Evolutionary conservation across 2,329 filamentous ascomycete species (phyloP), one percentile per base, ranked within the genome.

Genomic region (Nigrospora osmanthi): DNA sequence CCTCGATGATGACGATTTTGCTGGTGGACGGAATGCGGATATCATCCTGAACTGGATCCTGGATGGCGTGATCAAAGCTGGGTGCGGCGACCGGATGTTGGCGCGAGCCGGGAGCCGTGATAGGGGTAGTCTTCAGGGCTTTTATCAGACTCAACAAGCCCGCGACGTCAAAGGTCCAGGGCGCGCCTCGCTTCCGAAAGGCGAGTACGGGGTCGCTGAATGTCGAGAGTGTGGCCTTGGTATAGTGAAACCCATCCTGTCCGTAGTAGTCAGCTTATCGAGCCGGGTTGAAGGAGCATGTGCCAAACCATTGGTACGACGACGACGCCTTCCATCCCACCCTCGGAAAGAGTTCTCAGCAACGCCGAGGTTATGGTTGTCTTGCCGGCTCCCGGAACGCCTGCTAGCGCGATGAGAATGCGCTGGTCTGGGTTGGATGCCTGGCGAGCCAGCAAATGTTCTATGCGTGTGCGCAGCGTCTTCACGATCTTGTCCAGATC

Each of bases 331-430:
- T 32, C 13, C 12, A 35, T 30, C 6, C 33, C 41, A 2, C 15
- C 3, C 11, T 30, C 16, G 4, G 13, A 35, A 13, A 43, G 33
- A n/a, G 30, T 15, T 14, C 12, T 15, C 48, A 81, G 78, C 51
- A 82, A 79, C 39, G 70, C 75, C 59, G 81, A 83, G 0, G 84
- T 83, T 35, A 88, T 75, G 54, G 88, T 88, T 1, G 82, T 81
- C 33, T 63, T 70, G 3, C 46, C 46, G 3, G 42, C 41, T 2
- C 46, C 46, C 4, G 46, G 46, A 13, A 35, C 33, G 4, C 46
- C 46, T 5, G 46, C 46, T 10, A 47, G 38, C 2, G 46, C 46
- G 3, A 47, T 15, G 5, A 47, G 40, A n/a, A 39, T 30, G n/a
- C 35, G 23, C 19, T 35, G 31, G 11, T 19, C 11, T 11, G 33